These are phyloP conservation scores for Myxozyma monticola DNA, from an alignment of 805 yeast species.

Conservation along the genomic window DNA sequence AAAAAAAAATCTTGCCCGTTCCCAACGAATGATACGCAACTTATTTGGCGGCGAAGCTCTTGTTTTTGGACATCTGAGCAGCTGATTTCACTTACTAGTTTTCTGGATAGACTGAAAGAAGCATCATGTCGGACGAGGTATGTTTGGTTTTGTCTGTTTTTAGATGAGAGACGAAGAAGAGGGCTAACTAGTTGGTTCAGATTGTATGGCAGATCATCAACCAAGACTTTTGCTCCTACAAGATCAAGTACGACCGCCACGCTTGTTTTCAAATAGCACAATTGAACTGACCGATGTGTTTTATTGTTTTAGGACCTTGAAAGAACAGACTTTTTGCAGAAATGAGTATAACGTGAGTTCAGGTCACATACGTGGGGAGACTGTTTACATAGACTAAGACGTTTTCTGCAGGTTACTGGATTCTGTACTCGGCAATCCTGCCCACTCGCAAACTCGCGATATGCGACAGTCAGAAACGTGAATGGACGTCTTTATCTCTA, in stretches of 20 bases:
- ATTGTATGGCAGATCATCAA: constrained; percentile 97
- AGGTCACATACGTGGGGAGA: no score
- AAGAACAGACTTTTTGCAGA: constrained; percentile 89
- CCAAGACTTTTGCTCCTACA: constrained; percentile 93
- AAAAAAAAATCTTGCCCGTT: no score
- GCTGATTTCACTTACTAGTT: no score
- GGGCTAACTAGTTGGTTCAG: no score
- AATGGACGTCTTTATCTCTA: constrained; percentile 80
- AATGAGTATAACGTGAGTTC: constrained; percentile 80
- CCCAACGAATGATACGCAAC: no score
- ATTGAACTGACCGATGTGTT: not conserved
- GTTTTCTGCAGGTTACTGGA: constrained; percentile 57
- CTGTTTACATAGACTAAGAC: not conserved
- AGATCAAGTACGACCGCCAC: constrained; percentile 59
- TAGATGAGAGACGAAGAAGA: not conserved
- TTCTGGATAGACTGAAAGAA: no score
- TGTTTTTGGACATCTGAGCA: no score
- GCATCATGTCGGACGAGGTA: constrained; percentile 32
- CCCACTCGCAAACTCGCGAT: constrained; percentile 91
- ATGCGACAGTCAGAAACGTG: constrained; percentile 80
- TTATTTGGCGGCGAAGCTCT: no score
- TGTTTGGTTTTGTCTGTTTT: not conserved
- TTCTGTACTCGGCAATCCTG: constrained; percentile 91
- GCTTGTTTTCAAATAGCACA: not conserved
- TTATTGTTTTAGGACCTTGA: constrained; percentile 54